phyloP scores from a whole-genome alignment of 2,329 filamentous ascomycete genomes.

The Fusarium proliferatum region DNA sequence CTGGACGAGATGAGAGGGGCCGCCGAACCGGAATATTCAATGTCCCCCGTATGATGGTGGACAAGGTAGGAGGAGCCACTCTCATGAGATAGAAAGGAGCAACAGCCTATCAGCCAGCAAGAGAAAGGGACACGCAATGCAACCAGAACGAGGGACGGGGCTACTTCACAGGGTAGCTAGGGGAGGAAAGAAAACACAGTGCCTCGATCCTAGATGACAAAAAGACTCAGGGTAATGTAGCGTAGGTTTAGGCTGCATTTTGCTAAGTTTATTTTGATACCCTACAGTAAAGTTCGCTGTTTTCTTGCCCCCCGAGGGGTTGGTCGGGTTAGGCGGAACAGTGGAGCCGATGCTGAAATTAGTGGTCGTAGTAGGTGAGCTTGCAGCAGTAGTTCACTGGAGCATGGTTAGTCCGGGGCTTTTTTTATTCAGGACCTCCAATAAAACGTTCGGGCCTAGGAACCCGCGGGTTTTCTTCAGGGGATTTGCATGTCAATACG shows the following conservation, averaged over 20 bases:
- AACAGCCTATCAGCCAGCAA: conserved; percentile 17
- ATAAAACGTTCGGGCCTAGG: conserved; percentile 3
- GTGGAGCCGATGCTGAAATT: conserved; percentile 34
- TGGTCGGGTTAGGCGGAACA: conserved; percentile 16
- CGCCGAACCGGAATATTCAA: conserved; percentile 43
- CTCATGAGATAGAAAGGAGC: conserved; percentile 37
- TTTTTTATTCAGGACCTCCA: conserved; percentile 25
- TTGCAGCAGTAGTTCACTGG: conserved; percentile 33
- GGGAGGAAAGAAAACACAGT: too few relatives aligned
- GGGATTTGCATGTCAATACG: conserved; percentile 1
- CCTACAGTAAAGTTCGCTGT: too few relatives aligned
- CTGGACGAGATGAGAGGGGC: conserved; percentile 39
- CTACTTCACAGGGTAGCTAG: neutral
- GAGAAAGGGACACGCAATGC: conserved; percentile 43
- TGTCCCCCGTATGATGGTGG: conserved; percentile 34
- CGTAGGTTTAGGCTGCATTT: too few relatives aligned
- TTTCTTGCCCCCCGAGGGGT: neutral
- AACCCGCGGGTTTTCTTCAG: conserved; percentile 21
- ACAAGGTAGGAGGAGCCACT: conserved; percentile 39
- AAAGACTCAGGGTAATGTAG: too few relatives aligned
- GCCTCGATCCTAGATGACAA: too few relatives aligned
- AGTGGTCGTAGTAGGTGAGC: conserved; percentile 29
- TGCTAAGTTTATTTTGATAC: too few relatives aligned
- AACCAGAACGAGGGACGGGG: conserved; percentile 33
- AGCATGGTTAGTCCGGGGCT: conserved; percentile 38